A percentile compares a stretch with the other conserved stretches of the same genome.
phyloP scores from a whole-genome alignment of 116 monocot genomes.

The Dioscorea cayenensis region DNA sequence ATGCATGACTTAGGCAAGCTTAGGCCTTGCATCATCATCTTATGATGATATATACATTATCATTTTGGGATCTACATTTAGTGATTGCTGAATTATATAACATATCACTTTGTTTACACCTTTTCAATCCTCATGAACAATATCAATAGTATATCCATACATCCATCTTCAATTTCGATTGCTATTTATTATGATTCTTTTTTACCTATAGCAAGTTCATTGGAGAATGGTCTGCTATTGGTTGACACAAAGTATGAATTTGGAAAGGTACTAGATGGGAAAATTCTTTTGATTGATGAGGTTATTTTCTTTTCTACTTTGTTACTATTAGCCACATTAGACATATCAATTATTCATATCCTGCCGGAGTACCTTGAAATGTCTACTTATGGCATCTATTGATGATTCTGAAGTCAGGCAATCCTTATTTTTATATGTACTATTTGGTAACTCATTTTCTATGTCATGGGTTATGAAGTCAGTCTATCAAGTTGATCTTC shows the following conservation, averaged over 20 bases:
- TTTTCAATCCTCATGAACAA: neutral
- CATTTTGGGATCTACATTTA: too few species aligned
- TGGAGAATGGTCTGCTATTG: constrained; percentile 75
- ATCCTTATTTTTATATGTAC: constrained; percentile 9
- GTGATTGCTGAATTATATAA: too few species aligned
- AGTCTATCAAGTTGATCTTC: constrained; percentile 30
- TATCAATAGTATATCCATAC: neutral
- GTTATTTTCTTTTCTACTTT: constrained; percentile 18
- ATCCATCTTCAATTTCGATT: neutral
- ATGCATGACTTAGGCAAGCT: too few species aligned
- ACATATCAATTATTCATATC: constrained; percentile 36
- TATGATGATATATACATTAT: too few species aligned
- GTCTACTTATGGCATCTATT: constrained; percentile 26
- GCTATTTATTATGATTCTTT: neutral
- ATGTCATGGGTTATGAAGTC: constrained; percentile 69
- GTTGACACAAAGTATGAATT: constrained; percentile 99
- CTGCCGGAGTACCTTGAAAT: constrained; percentile 73
- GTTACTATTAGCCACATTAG: neutral
- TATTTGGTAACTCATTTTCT: constrained; percentile 27
- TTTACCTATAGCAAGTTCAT: constrained; percentile 56
- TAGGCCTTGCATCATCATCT: too few species aligned
- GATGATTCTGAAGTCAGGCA: constrained; percentile 10
- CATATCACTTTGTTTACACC: neutral
- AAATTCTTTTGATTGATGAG: constrained; percentile 91
- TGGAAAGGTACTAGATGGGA: constrained; percentile 79